These are phyloP conservation scores for Flaveria robusta DNA, from an alignment of 129 eudicot species.

Conservation along the genomic window DNA sequence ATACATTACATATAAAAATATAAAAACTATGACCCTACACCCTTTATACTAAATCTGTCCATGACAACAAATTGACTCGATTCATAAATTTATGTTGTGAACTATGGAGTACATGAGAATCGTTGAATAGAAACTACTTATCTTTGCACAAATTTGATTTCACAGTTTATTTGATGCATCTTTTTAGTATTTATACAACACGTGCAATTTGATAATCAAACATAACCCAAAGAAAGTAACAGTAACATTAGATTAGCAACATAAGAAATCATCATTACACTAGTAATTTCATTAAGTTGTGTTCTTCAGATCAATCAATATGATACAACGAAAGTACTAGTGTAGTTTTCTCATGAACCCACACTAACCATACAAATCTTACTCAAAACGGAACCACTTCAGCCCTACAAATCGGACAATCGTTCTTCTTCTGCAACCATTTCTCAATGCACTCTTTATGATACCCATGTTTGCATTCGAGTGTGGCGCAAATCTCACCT, in stretches of 20 bases:
- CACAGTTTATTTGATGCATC: too few species aligned
- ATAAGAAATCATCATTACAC: too few species aligned
- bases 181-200: too few species aligned
- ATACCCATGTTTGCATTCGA: slow-evolving; percentile 12
- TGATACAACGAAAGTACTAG: background rate
- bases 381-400: background rate
- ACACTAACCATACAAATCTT: background rate
- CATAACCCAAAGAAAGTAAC: background rate
- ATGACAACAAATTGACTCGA: too few species aligned
- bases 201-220: background rate
- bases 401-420: slow-evolving; percentile 16
- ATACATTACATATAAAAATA: too few species aligned
- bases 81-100: too few species aligned
- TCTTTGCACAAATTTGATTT: too few species aligned
- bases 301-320: background rate
- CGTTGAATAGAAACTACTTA: too few species aligned
- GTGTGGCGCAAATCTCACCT: background rate
- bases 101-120: too few species aligned
- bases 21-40: too few species aligned
- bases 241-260: too few species aligned
- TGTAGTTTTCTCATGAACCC: background rate
- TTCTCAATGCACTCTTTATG: slow-evolving; percentile 12
- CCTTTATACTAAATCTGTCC: too few species aligned
- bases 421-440: slow-evolving; percentile 6
- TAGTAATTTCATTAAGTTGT: background rate